Percentiles rank a stretch among this genome's conserved stretches.
Conservation (phyloP, 139 green algal species). For the Desmodesmus armatus region DNA sequence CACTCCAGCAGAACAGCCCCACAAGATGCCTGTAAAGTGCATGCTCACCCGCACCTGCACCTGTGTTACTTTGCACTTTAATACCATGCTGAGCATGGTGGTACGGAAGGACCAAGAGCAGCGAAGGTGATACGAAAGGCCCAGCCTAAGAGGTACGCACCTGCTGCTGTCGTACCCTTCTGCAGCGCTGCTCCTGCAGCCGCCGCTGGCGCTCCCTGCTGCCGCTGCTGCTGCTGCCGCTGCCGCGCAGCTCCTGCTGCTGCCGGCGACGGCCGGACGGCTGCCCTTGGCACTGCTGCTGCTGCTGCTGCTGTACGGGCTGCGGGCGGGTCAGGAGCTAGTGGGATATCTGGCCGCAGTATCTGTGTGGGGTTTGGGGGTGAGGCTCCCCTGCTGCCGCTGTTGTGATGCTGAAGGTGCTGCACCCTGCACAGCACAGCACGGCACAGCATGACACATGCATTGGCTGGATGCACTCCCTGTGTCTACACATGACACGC, state of each 20-base stretch:
- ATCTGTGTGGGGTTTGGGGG: constrained; percentile 20
- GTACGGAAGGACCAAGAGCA: too few relatives aligned
- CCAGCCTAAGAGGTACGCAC: too few relatives aligned
- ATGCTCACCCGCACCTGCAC: too few relatives aligned
- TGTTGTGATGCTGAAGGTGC: neutral
- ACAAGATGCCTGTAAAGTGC: too few relatives aligned
- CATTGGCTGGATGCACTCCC: too few relatives aligned
- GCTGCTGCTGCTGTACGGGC: neutral
- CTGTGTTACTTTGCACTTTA: too few relatives aligned
- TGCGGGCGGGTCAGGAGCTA: constrained; percentile 1
- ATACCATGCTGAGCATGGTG: too few relatives aligned
- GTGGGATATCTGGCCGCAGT: constrained; percentile 1
- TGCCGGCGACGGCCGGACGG: neutral
- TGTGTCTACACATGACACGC: too few relatives aligned
- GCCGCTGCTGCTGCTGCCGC: neutral
- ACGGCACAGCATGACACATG: neutral
- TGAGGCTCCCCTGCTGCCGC: constrained; percentile 4
- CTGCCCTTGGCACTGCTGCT: neutral
- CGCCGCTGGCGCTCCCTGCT: neutral
- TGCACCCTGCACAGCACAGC: constrained; percentile 8
- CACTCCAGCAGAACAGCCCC: too few relatives aligned
- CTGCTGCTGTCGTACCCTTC: neutral
- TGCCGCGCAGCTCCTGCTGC: constrained; percentile 10
- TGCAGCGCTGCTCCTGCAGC: neutral
- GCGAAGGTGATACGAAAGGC: too few relatives aligned